Evolutionary conservation across 164 flowering plant species (phyloP).

Genomic region (Magnolia sinica): DNA sequence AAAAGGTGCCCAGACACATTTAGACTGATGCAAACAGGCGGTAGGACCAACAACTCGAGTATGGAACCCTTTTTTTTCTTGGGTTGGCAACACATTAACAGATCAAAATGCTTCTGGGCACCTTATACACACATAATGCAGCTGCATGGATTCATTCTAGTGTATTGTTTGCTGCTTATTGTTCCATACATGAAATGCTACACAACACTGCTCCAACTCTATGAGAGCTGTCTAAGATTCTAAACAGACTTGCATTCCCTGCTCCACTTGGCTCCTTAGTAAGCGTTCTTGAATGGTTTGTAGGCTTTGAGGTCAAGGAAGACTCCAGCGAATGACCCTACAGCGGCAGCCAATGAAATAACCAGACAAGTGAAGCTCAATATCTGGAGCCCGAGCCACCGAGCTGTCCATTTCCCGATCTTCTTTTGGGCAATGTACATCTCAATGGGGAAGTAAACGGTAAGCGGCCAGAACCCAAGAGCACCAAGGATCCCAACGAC

Average conservation of each 20-base stretch:
- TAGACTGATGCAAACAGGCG: too few relatives aligned
- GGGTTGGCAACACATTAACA: too few relatives aligned
- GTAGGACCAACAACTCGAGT: too few relatives aligned
- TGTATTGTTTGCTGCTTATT: too few relatives aligned
- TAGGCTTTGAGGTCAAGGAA: conserved; percentile 52
- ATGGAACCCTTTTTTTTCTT: too few relatives aligned
- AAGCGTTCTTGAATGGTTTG: conserved; percentile 49
- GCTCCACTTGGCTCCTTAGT: conserved; percentile 14
- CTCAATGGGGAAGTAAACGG: conserved; percentile 54
- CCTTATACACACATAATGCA: too few relatives aligned
- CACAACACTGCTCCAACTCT: too few relatives aligned
- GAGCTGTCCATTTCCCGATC: conserved; percentile 30
- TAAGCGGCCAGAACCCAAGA: conserved; percentile 64
- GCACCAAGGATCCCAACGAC: conserved; percentile 70
- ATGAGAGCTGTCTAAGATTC: too few relatives aligned
- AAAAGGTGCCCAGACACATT: too few relatives aligned
- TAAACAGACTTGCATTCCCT: neutral
- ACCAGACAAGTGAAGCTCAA: conserved; percentile 44
- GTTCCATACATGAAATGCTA: too few relatives aligned
- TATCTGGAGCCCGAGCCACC: conserved; percentile 51
- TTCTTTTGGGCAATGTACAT: conserved; percentile 53
- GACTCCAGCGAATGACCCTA: conserved; percentile 58
- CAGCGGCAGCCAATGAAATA: conserved; percentile 47
- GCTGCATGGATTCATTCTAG: too few relatives aligned
- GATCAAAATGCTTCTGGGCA: too few relatives aligned